Percentiles rank a stretch among this genome's conserved stretches.
Conservation (phyloP, 331 rosid species). For the Phaseolus coccineus region DNA sequence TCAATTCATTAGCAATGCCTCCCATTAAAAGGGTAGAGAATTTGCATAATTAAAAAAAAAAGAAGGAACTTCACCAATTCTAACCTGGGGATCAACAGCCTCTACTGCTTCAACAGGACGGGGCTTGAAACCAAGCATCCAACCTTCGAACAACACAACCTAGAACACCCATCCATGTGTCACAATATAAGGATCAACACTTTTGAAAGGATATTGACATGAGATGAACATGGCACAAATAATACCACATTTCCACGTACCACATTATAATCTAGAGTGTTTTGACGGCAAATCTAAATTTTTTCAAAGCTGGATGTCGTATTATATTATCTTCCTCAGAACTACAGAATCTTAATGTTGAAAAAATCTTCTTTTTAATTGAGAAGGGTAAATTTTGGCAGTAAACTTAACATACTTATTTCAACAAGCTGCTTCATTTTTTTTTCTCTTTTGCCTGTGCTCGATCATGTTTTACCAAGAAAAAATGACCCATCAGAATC, state of each 20-base stretch:
- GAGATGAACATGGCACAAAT: slow-evolving; percentile 1
- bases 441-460: neutral
- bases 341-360: neutral
- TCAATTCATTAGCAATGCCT: slow-evolving; percentile 24
- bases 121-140: slow-evolving; percentile 98
- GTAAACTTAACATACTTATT: neutral
- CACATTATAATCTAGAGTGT: neutral
- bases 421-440: neutral
- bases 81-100: slow-evolving; percentile 85
- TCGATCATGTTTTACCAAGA: slow-evolving; percentile 19
- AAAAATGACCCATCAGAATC: neutral
- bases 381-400: neutral
- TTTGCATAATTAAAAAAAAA: slow-evolving; percentile 7
- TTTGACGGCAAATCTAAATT: neutral
- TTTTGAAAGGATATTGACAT: slow-evolving; percentile 9
- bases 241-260: neutral
- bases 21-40: neutral
- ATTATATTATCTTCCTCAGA: slow-evolving; percentile 11
- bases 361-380: neutral
- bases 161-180: slow-evolving; percentile 53
- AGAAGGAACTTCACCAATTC: slow-evolving; percentile 12
- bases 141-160: slow-evolving; percentile 93
- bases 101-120: slow-evolving; percentile 70
- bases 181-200: slow-evolving; percentile 13
- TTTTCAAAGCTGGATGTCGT: neutral